Percentiles rank a stretch among this genome's conserved stretches.
phyloP scores from a whole-genome alignment of 257 asterid genomes.

The Ehretia macrophylla region DNA sequence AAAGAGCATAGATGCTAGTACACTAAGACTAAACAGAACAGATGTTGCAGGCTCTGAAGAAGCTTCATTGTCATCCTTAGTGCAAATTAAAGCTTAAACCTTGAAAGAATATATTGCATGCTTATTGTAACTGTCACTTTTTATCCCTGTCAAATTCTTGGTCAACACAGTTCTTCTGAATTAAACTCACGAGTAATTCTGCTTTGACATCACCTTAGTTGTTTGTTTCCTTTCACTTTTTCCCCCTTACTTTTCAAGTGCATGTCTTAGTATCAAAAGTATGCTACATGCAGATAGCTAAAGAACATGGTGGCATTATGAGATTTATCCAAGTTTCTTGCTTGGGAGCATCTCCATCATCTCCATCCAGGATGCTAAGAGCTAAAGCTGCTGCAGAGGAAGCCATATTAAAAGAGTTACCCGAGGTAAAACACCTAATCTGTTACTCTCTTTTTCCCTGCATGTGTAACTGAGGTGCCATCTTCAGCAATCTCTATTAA shows the following conservation, averaged over 20 bases:
- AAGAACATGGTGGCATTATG: constrained; percentile 94
- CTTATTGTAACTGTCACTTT: too few species aligned
- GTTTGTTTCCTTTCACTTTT: background rate
- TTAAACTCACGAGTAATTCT: too few species aligned
- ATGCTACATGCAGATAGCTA: constrained; percentile 62
- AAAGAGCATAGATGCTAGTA: too few species aligned
- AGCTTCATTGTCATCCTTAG: too few species aligned
- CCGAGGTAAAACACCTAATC: constrained; percentile 50
- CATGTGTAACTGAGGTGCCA: background rate
- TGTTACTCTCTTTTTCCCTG: background rate
- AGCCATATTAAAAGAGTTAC: constrained; percentile 61
- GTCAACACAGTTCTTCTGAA: too few species aligned
- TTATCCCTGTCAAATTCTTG: too few species aligned
- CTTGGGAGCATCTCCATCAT: constrained; percentile 79
- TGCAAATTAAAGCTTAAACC: too few species aligned
- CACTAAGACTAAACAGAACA: too few species aligned
- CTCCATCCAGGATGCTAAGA: constrained; percentile 75
- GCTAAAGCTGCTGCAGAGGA: constrained; percentile 97
- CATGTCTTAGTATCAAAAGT: constrained; percentile 1
- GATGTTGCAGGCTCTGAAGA: too few species aligned
- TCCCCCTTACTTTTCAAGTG: constrained; percentile 1
- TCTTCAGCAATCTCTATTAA: background rate
- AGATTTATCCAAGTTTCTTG: constrained; percentile 88
- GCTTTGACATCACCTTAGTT: too few species aligned
- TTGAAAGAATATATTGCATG: too few species aligned